phyloP scores from a whole-genome alignment of 1,284 basidiomycete species.

The Ceratorhiza oryzae-sativae region DNA sequence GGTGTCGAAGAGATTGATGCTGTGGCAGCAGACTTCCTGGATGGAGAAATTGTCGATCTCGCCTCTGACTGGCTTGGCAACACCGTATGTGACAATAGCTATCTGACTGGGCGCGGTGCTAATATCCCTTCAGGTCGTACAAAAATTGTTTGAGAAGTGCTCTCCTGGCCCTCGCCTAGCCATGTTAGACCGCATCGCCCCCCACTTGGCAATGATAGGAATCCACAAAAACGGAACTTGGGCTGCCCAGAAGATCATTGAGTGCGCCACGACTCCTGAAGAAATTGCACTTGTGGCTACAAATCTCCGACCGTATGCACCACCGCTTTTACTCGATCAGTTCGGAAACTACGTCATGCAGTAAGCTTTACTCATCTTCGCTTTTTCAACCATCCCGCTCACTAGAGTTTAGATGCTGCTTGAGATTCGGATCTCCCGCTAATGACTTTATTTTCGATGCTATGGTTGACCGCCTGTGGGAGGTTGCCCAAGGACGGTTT shows the following conservation, averaged over 20 bases:
- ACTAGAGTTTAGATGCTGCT: constrained; percentile 69
- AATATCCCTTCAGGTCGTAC: constrained; percentile 69
- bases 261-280: constrained; percentile 89
- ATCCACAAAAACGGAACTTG: constrained; percentile 99
- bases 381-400: background rate
- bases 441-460: constrained; percentile 98
- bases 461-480: constrained; percentile 98
- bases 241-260: constrained; percentile 99
- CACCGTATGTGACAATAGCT: constrained; percentile 65
- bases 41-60: constrained; percentile 90
- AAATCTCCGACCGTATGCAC: constrained; percentile 89
- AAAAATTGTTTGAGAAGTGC: constrained; percentile 94
- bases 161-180: constrained; percentile 77
- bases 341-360: constrained; percentile 99
- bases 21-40: constrained; percentile 87
- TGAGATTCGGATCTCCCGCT: constrained; percentile 87
- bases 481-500: constrained; percentile 94
- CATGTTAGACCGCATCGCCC: constrained; percentile 93
- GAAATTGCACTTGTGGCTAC: constrained; percentile 86
- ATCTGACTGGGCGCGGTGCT: background rate
- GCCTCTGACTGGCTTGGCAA: constrained; percentile 99
- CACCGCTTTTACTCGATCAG: constrained; percentile 92
- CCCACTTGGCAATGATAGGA: constrained; percentile 96
- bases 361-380: constrained; percentile 57
- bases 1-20: constrained; percentile 88